phyloP scores from a whole-genome alignment of 1,139 yeast species.

The Arxiozyma heterogenica region DNA sequence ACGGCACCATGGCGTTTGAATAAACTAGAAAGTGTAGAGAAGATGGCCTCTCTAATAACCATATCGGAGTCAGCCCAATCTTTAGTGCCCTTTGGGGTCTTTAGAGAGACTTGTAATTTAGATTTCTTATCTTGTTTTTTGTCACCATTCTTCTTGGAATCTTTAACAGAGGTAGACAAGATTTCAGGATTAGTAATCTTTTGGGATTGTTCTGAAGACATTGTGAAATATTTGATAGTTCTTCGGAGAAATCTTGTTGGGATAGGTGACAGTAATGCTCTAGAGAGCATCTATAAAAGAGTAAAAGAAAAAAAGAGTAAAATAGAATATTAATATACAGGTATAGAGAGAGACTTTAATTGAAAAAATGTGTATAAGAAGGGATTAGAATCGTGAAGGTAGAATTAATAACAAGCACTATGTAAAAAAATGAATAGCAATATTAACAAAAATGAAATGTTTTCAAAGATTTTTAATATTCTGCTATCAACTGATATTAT shows the following conservation, averaged over 20 bases:
- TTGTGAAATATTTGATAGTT: background rate
- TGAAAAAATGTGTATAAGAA: no score
- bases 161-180: conserved; percentile 4
- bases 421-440: background rate
- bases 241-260: background rate
- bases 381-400: no score
- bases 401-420: background rate
- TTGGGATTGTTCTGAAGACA: conserved; percentile 6
- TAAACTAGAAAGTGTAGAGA: conserved; percentile 56
- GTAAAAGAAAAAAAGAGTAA: background rate
- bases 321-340: background rate
- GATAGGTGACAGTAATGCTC: conserved; percentile 1
- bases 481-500: background rate
- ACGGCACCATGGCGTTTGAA: conserved; percentile 97
- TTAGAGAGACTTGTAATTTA: conserved; percentile 54
- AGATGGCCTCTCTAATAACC: conserved; percentile 85
- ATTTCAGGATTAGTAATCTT: background rate
- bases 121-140: conserved; percentile 24
- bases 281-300: conserved; percentile 4
- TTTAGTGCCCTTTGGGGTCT: conserved; percentile 95
- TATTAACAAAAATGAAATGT: background rate
- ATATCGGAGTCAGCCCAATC: conserved; percentile 98
- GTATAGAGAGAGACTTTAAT: background rate
- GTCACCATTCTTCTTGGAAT: conserved; percentile 6
- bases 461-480: background rate